phyloP scores from a whole-genome alignment of 192 early-diverging fungal genomes.

The Linderina pennispora region DNA sequence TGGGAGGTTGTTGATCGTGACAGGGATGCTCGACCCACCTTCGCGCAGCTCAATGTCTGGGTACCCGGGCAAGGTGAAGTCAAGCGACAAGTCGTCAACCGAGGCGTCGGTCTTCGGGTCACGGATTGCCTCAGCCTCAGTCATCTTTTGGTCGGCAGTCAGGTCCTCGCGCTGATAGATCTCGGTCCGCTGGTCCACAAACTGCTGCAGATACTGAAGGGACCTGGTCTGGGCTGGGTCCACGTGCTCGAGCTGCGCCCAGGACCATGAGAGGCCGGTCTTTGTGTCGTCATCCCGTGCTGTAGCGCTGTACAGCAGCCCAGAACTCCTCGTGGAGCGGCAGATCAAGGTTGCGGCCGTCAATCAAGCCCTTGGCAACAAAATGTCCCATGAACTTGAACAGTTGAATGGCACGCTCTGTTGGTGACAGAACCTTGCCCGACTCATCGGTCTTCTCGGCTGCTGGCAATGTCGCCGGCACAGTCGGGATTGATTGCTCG shows the following conservation, averaged over 20 bases:
- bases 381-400: slow-evolving; percentile 79
- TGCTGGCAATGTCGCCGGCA: background rate
- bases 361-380: slow-evolving; percentile 82
- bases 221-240: slow-evolving; percentile 65
- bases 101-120: slow-evolving; percentile 38
- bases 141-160: slow-evolving; percentile 41
- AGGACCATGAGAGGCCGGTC: slow-evolving; percentile 8
- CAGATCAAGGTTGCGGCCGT: slow-evolving; percentile 80
- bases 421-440: slow-evolving; percentile 31
- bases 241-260: slow-evolving; percentile 46
- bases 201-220: slow-evolving; percentile 57
- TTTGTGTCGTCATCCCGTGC: background rate
- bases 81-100: slow-evolving; percentile 66
- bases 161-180: slow-evolving; percentile 52
- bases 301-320: slow-evolving; percentile 56
- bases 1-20: slow-evolving; percentile 79
- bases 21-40: slow-evolving; percentile 56
- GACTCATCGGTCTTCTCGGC: slow-evolving; percentile 1
- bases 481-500: slow-evolving; percentile 16
- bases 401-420: slow-evolving; percentile 26
- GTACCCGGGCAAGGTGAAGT: slow-evolving; percentile 85
- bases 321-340: slow-evolving; percentile 73
- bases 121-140: slow-evolving; percentile 44
- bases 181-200: slow-evolving; percentile 51
- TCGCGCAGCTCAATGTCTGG: slow-evolving; percentile 58